A percentile compares a stretch with the other conserved stretches of the same genome.
Evolutionary conservation across 345 rosid genomes (phyloP).

Genomic region (Ceriops decandra): DNA sequence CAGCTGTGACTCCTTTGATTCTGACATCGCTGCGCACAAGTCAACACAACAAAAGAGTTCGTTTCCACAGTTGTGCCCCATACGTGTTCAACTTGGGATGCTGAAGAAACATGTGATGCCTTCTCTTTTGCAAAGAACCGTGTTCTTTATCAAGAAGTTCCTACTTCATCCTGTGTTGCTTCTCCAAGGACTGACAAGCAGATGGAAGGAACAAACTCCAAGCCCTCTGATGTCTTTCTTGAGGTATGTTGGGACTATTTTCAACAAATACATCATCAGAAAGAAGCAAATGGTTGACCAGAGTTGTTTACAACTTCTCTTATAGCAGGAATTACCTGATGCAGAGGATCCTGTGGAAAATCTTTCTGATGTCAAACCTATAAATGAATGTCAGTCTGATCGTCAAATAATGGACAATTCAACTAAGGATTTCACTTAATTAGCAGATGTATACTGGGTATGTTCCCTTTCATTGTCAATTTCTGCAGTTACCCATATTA

Average conservation of each 20-base stretch:
- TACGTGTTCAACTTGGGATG: conserved; percentile 81
- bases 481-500: not conserved
- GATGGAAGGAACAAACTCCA: conserved; percentile 24
- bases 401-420: conserved; percentile 38
- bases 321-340: conserved; percentile 40
- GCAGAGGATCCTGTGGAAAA: conserved; percentile 30
- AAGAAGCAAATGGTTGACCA: not conserved
- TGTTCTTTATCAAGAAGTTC: conserved; percentile 27
- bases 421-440: conserved; percentile 45
- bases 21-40: conserved; percentile 95
- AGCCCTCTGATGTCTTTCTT: conserved; percentile 21
- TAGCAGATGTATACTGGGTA: conserved; percentile 87
- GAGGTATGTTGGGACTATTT: conserved; percentile 36
- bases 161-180: conserved; percentile 30
- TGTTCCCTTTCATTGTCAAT: not conserved
- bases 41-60: conserved; percentile 54
- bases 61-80: conserved; percentile 39
- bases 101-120: conserved; percentile 97
- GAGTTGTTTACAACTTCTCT: not conserved
- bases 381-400: conserved; percentile 44
- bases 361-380: conserved; percentile 35
- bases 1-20: conserved; percentile 95
- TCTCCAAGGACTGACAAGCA: conserved; percentile 30
- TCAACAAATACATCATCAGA: not conserved
- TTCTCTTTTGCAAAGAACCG: conserved; percentile 63